These are phyloP conservation scores for Pulicaria dysenterica DNA, from an alignment of 129 eudicot species.

Conservation along the genomic window DNA sequence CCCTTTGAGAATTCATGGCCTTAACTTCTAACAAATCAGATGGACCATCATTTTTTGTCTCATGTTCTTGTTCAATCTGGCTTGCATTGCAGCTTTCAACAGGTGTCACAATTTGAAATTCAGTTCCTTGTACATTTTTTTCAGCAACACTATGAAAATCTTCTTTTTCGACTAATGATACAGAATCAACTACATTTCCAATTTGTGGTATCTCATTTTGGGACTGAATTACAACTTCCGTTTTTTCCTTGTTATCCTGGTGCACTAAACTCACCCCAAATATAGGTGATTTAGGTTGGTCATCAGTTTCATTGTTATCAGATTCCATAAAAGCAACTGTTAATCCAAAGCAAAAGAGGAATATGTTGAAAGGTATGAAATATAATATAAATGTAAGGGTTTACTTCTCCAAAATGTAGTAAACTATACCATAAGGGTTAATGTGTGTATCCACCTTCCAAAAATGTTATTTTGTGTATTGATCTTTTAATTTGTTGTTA, in stretches of 20 bases:
- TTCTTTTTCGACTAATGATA: slow-evolving; percentile 35
- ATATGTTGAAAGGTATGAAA: slow-evolving; percentile 4
- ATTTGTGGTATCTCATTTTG: slow-evolving; percentile 30
- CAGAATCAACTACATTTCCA: slow-evolving; percentile 31
- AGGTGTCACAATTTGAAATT: slow-evolving; percentile 21
- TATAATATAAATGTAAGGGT: not conserved
- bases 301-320: slow-evolving; percentile 32
- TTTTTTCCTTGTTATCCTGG: slow-evolving; percentile 32
- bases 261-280: slow-evolving; percentile 37
- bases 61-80: slow-evolving; percentile 30
- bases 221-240: slow-evolving; percentile 24
- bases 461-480: no score
- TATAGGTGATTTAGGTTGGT: slow-evolving; percentile 42
- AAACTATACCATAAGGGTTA: no score
- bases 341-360: slow-evolving; percentile 30
- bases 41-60: slow-evolving; percentile 11
- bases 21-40: slow-evolving; percentile 3
- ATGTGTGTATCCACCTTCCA: no score
- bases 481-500: no score
- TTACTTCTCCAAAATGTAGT: no score
- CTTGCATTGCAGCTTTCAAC: slow-evolving; percentile 33
- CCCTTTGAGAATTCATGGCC: slow-evolving; percentile 39
- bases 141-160: slow-evolving; percentile 26
- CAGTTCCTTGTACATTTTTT: slow-evolving; percentile 23
- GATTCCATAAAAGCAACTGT: slow-evolving; percentile 32